These are phyloP conservation scores for Dentipellis fragilis DNA, from an alignment of 768 basidiomycete genomes.

Conservation along the genomic window DNA sequence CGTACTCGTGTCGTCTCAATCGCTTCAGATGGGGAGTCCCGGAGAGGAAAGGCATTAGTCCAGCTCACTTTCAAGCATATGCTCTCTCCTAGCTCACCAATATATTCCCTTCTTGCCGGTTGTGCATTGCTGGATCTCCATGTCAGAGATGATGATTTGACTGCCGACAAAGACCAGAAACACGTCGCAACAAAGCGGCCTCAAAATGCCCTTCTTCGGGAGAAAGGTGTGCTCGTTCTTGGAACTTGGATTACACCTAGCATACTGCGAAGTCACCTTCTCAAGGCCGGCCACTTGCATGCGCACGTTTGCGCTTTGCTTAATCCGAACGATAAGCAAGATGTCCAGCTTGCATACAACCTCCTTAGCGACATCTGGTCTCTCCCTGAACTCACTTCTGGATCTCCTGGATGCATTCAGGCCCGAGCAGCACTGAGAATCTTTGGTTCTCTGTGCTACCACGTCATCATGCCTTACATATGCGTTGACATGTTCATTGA, in stretches of 20 bases:
- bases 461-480: background rate
- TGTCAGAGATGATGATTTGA: background rate
- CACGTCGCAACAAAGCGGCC: background rate
- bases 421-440: background rate
- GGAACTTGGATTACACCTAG: background rate
- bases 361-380: background rate
- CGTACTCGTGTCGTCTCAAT: background rate
- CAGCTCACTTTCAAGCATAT: background rate
- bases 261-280: background rate
- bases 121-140: background rate
- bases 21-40: background rate
- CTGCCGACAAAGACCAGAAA: slow-evolving; percentile 1
- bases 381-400: no score
- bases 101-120: background rate
- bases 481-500: background rate
- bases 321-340: slow-evolving; percentile 2
- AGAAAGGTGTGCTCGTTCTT: background rate
- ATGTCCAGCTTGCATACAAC: background rate
- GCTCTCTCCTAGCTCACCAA: background rate
- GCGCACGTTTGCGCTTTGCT: background rate
- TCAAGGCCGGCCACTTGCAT: background rate
- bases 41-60: background rate
- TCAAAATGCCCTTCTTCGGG: background rate
- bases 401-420: no score
- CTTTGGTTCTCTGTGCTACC: background rate